phyloP scores from a whole-genome alignment of 2,329 filamentous ascomycete genomes.

The Ophiostoma quercus region DNA sequence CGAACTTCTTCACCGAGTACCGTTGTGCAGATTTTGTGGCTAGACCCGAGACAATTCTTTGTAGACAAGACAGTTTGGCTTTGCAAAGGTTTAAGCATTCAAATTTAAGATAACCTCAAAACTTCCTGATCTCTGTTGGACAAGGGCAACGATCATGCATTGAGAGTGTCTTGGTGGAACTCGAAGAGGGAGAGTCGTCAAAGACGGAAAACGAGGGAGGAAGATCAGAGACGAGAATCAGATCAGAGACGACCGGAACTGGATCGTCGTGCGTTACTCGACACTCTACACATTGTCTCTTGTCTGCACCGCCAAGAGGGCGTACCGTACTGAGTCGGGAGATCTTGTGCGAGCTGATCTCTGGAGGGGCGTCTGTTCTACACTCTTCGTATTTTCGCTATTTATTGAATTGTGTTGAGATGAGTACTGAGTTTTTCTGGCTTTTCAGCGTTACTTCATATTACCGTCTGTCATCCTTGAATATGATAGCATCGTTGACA shows the following conservation, averaged over 20 bases:
- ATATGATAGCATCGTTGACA: not conserved
- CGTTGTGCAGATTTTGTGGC: not conserved
- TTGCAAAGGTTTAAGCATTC: too few species aligned
- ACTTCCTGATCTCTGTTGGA: slow-evolving; percentile 1
- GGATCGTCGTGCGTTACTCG: not conserved
- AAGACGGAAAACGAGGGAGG: not conserved
- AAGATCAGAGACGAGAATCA: not conserved
- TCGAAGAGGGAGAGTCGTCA: not conserved
- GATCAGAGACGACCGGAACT: not conserved
- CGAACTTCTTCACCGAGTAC: slow-evolving; percentile 8
- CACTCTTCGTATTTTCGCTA: not conserved
- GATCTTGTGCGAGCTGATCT: slow-evolving; percentile 6
- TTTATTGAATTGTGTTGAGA: not conserved
- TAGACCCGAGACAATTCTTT: not conserved
- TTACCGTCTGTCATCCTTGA: not conserved
- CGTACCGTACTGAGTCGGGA: not conserved
- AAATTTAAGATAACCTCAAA: not conserved
- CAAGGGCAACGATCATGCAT: slow-evolving; percentile 2
- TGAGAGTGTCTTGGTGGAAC: not conserved
- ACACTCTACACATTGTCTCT: not conserved
- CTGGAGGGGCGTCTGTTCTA: not conserved
- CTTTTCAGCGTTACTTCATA: too few species aligned
- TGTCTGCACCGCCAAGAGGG: not conserved
- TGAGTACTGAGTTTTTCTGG: too few species aligned
- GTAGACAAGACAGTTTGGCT: not conserved